These are phyloP conservation scores for Dendrobium catenatum DNA, from an alignment of 106 monocot species.

Conservation along the genomic window DNA sequence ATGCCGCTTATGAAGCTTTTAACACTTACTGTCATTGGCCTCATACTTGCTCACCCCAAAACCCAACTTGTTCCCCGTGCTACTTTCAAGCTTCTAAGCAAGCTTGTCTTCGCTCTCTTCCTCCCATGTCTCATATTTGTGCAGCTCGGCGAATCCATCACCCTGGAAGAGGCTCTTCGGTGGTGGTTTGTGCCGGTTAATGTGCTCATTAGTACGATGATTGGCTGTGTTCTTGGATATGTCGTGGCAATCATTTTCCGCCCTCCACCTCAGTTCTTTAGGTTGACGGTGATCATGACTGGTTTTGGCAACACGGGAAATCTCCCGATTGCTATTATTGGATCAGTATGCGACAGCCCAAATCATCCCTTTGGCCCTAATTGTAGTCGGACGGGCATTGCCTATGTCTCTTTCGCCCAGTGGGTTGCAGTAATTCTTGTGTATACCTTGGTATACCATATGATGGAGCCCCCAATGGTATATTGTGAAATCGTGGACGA, in stretches of 20 bases:
- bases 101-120: conserved; percentile 93
- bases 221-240: conserved; percentile 76
- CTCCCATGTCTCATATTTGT: conserved; percentile 94
- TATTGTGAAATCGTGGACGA: conserved; percentile 60
- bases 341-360: conserved; percentile 73
- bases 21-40: conserved; percentile 66
- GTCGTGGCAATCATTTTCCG: conserved; percentile 60
- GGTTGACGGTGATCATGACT: conserved; percentile 80
- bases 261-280: conserved; percentile 63
- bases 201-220: conserved; percentile 62
- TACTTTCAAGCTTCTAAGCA: conserved; percentile 86
- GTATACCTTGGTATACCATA: conserved; percentile 90
- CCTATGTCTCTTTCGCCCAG: conserved; percentile 87
- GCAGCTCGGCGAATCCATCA: conserved; percentile 78
- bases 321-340: conserved; percentile 78
- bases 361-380: conserved; percentile 66
- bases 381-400: conserved; percentile 54
- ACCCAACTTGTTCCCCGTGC: conserved; percentile 63
- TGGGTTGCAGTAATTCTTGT: conserved; percentile 95
- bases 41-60: conserved; percentile 64
- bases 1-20: conserved; percentile 83
- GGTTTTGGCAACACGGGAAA: conserved; percentile 98
- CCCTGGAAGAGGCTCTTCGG: conserved; percentile 26
- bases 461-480: conserved; percentile 92
- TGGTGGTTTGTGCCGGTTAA: conserved; percentile 97